These are phyloP conservation scores for Cutaneotrichosporon cyanovorans DNA, from an alignment of 1,284 basidiomycete species.

Conservation along the genomic window DNA sequence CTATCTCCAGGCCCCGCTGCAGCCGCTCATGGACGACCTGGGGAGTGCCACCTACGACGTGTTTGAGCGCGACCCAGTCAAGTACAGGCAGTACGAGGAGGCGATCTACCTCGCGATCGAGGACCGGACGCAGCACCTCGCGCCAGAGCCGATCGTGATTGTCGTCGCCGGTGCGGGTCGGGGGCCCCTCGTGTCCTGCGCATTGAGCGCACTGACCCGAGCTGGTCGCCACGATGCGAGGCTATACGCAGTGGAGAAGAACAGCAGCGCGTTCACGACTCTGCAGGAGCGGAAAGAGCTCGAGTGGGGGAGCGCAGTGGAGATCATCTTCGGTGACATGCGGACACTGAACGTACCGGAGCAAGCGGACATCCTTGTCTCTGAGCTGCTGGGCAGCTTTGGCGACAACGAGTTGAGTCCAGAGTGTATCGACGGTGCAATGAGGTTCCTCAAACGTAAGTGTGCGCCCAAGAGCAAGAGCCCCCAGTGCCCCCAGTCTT, in stretches of 20 bases:
- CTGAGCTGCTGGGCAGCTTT: slow-evolving; percentile 92
- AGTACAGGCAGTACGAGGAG: slow-evolving; percentile 93
- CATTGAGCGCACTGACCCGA: slow-evolving; percentile 68
- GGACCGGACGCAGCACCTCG: slow-evolving; percentile 53
- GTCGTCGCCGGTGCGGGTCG: slow-evolving; percentile 92
- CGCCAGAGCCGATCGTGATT: slow-evolving; percentile 48
- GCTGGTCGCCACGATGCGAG: slow-evolving; percentile 56
- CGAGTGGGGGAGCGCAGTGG: slow-evolving; percentile 79
- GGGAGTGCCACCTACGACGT: slow-evolving; percentile 93
- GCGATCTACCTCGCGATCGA: slow-evolving; percentile 73
- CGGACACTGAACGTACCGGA: slow-evolving; percentile 70
- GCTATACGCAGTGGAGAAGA: slow-evolving; percentile 96
- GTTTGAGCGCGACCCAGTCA: slow-evolving; percentile 95
- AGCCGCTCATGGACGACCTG: slow-evolving; percentile 96
- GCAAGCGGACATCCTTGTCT: slow-evolving; percentile 85
- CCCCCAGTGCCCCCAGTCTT: no score
- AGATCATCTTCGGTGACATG: slow-evolving; percentile 91
- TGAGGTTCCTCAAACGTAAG: slow-evolving; percentile 79
- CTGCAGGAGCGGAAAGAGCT: slow-evolving; percentile 68
- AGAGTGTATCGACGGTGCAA: slow-evolving; percentile 93
- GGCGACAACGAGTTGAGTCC: slow-evolving; percentile 98
- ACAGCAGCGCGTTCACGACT: slow-evolving; percentile 87
- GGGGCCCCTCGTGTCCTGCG: slow-evolving; percentile 85
- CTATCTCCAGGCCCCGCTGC: slow-evolving; percentile 88
- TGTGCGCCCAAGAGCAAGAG: slow-evolving; percentile 7